Evolutionary conservation across 2,329 filamentous ascomycete species (phyloP).

Genomic region (Apiospora hydei): DNA sequence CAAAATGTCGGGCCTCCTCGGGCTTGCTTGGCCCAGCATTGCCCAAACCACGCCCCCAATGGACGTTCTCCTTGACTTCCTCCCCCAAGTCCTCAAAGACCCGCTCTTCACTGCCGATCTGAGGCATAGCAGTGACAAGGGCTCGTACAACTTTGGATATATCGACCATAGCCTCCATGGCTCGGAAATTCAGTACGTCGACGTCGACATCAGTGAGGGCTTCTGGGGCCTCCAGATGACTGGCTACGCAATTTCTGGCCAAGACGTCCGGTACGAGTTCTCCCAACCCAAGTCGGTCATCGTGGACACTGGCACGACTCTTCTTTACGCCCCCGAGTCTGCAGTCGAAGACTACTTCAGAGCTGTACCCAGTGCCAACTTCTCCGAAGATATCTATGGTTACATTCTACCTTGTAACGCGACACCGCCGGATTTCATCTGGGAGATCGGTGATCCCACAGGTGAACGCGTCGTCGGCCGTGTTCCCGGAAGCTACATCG

Average conservation of each 20-base stretch:
- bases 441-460: conserved; percentile 57
- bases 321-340: conserved; percentile 65
- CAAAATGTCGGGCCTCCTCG: conserved; percentile 58
- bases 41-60: conserved; percentile 53
- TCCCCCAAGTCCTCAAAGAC: conserved; percentile 48
- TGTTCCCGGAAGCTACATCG: conserved; percentile 62
- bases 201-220: conserved; percentile 59
- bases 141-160: conserved; percentile 60
- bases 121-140: conserved; percentile 51
- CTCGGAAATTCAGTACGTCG: conserved; percentile 53
- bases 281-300: conserved; percentile 58
- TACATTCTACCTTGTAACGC: conserved; percentile 66
- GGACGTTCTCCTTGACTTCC: conserved; percentile 53
- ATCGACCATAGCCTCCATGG: conserved; percentile 50
- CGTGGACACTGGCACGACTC: conserved; percentile 73
- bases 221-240: conserved; percentile 50
- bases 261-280: conserved; percentile 45
- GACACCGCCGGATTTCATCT: conserved; percentile 63
- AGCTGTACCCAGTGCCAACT: conserved; percentile 57
- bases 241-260: conserved; percentile 44
- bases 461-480: conserved; percentile 54
- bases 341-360: conserved; percentile 68
- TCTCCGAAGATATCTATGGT: conserved; percentile 54
- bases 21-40: conserved; percentile 55
- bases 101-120: conserved; percentile 60